Evolutionary conservation across 495 filamentous ascomycete species (phyloP).

Genomic region (Penicillium samsonianum): DNA sequence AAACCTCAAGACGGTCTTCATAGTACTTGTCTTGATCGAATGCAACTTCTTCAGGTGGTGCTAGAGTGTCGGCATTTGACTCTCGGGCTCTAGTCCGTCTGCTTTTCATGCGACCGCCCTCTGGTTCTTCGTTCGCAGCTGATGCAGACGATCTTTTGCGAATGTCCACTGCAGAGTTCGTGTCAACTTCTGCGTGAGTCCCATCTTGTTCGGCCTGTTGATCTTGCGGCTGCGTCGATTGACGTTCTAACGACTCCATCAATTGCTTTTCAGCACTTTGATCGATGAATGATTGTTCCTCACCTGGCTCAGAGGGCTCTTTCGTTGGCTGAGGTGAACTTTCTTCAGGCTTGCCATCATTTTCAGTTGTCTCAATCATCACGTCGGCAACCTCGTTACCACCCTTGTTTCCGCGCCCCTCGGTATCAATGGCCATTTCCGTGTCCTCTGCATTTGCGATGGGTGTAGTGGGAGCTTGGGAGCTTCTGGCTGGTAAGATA

Average conservation of each 20-base stretch:
- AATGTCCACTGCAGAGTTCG: conserved; percentile 29
- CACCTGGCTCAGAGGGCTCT: conserved; percentile 26
- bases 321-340: conserved; percentile 1
- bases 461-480: conserved; percentile 19
- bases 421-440: conserved; percentile 14
- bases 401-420: conserved; percentile 10
- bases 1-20: conserved; percentile 68
- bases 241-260: conserved; percentile 43
- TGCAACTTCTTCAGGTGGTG: conserved; percentile 50
- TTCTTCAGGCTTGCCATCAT: conserved; percentile 18
- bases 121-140: conserved; percentile 51
- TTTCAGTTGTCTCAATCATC: conserved; percentile 17
- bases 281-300: conserved; percentile 45
- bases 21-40: conserved; percentile 70
- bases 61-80: conserved; percentile 57
- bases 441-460: conserved; percentile 20
- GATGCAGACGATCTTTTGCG: conserved; percentile 56
- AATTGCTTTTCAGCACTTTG: conserved; percentile 46
- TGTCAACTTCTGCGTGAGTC: conserved; percentile 27
- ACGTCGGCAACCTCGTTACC: conserved; percentile 19
- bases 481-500: conserved; percentile 34
- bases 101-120: conserved; percentile 71
- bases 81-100: conserved; percentile 81
- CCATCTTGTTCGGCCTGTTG: conserved; percentile 24
- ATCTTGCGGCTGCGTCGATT: conserved; percentile 31